Conservation (phyloP, 148 eudicot species). For the Euryodendron excelsum region DNA sequence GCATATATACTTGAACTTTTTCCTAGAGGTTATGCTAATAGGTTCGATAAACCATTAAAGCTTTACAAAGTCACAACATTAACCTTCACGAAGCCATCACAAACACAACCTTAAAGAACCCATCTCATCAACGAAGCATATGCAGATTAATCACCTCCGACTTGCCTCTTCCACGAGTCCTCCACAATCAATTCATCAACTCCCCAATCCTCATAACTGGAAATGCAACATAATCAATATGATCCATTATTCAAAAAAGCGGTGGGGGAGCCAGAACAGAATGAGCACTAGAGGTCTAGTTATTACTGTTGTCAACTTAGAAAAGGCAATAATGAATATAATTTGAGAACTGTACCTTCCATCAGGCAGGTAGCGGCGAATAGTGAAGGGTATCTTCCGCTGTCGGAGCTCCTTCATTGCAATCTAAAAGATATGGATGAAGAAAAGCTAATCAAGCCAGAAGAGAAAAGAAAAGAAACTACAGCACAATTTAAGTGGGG, state of each 20-base stretch:
- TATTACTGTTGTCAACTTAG: background rate
- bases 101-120: background rate
- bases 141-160: slow-evolving; percentile 65
- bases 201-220: slow-evolving; percentile 98
- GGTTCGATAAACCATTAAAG: background rate
- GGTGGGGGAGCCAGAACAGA: background rate
- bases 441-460: background rate
- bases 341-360: slow-evolving; percentile 58
- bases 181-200: slow-evolving; percentile 95
- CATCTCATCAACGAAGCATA: background rate
- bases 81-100: background rate
- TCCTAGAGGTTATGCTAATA: background rate
- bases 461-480: background rate
- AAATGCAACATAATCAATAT: slow-evolving; percentile 48
- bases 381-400: slow-evolving; percentile 93
- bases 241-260: no score
- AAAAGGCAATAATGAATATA: background rate
- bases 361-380: slow-evolving; percentile 96
- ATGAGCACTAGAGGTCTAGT: background rate
- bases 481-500: background rate
- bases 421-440: slow-evolving; percentile 42
- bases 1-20: background rate
- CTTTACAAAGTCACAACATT: background rate
- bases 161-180: slow-evolving; percentile 99
- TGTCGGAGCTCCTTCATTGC: slow-evolving; percentile 97